Base-by-base conservation (phyloP, 768 basidiomycete species). In the Termitomyces eurrhizus region DNA sequence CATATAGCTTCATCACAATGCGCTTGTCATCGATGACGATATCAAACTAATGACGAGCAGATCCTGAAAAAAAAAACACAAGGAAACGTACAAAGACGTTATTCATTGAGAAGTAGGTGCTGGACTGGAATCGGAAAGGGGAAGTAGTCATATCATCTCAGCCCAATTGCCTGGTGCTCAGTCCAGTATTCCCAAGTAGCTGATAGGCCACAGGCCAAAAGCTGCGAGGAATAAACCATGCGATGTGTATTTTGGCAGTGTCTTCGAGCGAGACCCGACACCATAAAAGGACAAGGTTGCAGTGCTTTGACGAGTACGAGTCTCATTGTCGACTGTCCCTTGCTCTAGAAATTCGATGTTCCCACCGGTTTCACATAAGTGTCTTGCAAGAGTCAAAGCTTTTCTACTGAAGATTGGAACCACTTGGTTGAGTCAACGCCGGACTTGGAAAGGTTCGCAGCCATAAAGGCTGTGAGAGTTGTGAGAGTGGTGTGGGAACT, bases 1-100 rank as follows among this genome's bases (percentile, higher is more conserved):
- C 91, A 73, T 81, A 93, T 44, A 95, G 83, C 72, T 89, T 85
- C 83, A 95, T 91, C 32, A 87, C 80, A 64, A 95, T 84, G 46
- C 88, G 80, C 52, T 79, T 68, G 35, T 73, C 73, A 71, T 84
- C 78, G 72, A 93, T 88, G 1, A 76, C 71, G 56, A 90, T 71
- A 58, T 89, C 83, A 65, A 90, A 89, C 88, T 90, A 60, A 41
- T 33, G 14, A 39, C 21, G 26, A 57, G 14, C 39, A 29, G 4
- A 24, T 44, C 0, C 2, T 5, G 24, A 12, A 7, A 32, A 26
- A 21, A 44, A 12, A n/a, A 45, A 2, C 29, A n/a, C n/a, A 11
- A 21, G 50, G 26, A 21, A 36, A 29, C 64, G 21, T 59, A 67
- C 66, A 55, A 65, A 67, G 18, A 67, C 61, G 62, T 67, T 61